Base-by-base conservation (phyloP, 2,329 filamentous ascomycete genomes). In the Macrophomina tecta region DNA sequence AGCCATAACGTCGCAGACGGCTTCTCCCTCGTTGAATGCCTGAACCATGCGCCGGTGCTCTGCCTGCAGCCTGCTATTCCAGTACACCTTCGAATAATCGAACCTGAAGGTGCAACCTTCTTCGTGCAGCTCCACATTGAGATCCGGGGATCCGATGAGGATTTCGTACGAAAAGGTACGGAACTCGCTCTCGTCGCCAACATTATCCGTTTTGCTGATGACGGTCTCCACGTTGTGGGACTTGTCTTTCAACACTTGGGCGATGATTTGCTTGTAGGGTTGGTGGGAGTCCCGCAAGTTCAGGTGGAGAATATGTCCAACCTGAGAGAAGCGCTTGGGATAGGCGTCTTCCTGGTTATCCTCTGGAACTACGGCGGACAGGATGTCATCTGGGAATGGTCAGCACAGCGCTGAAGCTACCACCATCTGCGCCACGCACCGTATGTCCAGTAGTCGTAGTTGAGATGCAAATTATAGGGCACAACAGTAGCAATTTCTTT, bases 11-110 rank as follows among this genome's bases (percentile, higher is more conserved):
- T 99, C 95, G 81, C 91, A 95, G 1, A 98, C 91, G 3, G 93
- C 93, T 75, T 98, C 91, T 46, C 95, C 94, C 6, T 91, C 88
- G 66, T 87, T 82, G 82, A 98, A 97, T 63, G 85, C 82, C 14
- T 52, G 42, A 68, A 94, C 88, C 16, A 98, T 83, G 3, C 95
- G 86, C 70, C 90, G 88, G 79, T 99, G 95, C 79, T 99, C 95
- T 0, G 89, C 91, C 73, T 96, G 90, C 14, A 99, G 87, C 71
- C 94, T 89, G 74, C 89, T 93, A 80, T 99, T 99, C 94, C 94
- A 99, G 84, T 99, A 99, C 4, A 99, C 95, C 72, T 96, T 96
- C 69, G 91, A 88, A 78, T 97, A 99, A 82, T 99, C 92, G 78
- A 99, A 98, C 66, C 85, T 85, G 82, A 97, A 99, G n/a, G 85